Evolutionary conservation across 192 early-diverging fungal species (phyloP).

Genomic region (Backusella tarrabulga): DNA sequence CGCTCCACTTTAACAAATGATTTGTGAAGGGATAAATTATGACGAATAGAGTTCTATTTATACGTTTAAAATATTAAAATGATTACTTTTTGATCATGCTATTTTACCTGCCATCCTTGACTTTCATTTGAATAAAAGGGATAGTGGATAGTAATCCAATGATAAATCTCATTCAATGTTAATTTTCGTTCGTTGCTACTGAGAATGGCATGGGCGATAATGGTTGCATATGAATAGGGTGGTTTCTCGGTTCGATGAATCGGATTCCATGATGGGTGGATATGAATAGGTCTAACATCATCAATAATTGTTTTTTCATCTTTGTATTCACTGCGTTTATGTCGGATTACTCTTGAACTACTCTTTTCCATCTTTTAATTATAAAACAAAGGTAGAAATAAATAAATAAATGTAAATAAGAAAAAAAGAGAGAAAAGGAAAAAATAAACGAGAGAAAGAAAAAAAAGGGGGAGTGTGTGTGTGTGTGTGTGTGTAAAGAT

Average conservation of each 20-base stretch:
- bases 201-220: conserved; percentile 81
- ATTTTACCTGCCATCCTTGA: conserved; percentile 76
- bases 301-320: neutral
- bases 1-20: conserved; percentile 75
- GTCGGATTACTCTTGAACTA: neutral
- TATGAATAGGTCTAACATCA: neutral
- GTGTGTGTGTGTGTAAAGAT: neutral
- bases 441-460: neutral
- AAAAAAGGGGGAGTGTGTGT: neutral
- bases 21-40: conserved; percentile 84
- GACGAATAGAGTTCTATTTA: conserved; percentile 84
- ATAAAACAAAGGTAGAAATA: neutral
- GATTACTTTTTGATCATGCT: neutral
- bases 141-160: conserved; percentile 69
- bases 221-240: conserved; percentile 76
- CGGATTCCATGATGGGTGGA: conserved; percentile 28
- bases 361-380: neutral
- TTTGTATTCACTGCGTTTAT: conserved; percentile 3
- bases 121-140: conserved; percentile 65
- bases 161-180: conserved; percentile 83
- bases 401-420: neutral
- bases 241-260: conserved; percentile 47
- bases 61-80: conserved; percentile 6
- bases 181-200: conserved; percentile 51
- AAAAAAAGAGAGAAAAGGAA: neutral